phyloP scores from a whole-genome alignment of 108 stramenopile species.

The Stephanodiscus triporus region DNA sequence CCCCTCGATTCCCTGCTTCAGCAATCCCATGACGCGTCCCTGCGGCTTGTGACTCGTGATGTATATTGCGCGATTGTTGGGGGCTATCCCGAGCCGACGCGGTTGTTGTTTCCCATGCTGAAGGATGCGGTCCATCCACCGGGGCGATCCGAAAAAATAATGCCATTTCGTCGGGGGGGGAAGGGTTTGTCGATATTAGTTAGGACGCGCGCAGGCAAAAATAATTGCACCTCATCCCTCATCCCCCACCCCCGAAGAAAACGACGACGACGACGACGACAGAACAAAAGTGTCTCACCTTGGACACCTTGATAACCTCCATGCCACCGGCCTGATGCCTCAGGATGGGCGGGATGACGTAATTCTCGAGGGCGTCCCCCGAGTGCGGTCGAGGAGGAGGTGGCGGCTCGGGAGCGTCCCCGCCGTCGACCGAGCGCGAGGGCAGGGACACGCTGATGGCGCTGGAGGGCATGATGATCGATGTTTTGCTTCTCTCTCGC shows the following conservation, averaged over 20 bases:
- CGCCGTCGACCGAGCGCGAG: not conserved
- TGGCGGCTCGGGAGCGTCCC: not conserved
- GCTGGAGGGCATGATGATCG: not conserved
- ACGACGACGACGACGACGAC: conserved; percentile 3
- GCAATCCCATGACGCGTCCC: conserved; percentile 39
- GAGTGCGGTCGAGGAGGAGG: conserved; percentile 20
- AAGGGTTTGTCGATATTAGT: too few relatives aligned
- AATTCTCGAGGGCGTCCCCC: conserved; percentile 32
- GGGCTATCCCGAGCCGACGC: conserved; percentile 66
- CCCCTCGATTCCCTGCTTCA: conserved; percentile 24
- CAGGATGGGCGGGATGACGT: conserved; percentile 35
- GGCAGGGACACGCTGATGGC: not conserved
- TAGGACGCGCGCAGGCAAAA: too few relatives aligned
- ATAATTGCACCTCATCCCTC: too few relatives aligned
- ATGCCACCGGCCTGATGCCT: conserved; percentile 42
- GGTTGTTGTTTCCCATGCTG: conserved; percentile 76
- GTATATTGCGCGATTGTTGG: conserved; percentile 63
- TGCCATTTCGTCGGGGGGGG: not conserved
- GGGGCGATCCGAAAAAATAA: too few relatives aligned
- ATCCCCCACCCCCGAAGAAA: conserved; percentile 7
- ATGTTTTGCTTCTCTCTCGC: too few relatives aligned
- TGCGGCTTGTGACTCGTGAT: conserved; percentile 60
- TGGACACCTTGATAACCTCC: conserved; percentile 74
- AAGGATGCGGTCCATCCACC: too few relatives aligned
- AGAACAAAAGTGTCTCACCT: conserved; percentile 54